Conservation (phyloP, 148 eudicot genomes). For the Vaccinium vitisidaea region DNA sequence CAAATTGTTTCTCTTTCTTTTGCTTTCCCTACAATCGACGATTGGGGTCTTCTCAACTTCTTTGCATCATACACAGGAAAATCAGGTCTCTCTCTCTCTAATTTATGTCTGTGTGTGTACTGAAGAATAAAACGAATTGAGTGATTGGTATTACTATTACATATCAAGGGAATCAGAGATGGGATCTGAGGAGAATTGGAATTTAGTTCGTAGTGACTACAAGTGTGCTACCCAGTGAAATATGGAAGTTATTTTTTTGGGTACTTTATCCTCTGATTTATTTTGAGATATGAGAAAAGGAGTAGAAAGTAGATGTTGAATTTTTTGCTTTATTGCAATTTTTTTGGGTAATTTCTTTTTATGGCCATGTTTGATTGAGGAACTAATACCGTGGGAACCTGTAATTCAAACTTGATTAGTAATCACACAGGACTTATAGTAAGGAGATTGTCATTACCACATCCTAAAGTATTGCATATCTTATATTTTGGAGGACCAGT, state of each 20-base stretch:
- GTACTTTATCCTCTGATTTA: neutral
- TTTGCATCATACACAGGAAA: neutral
- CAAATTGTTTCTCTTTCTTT: neutral
- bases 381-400: neutral
- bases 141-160: neutral
- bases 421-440: neutral
- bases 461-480: neutral
- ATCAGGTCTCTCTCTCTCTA: neutral
- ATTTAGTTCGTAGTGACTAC: neutral
- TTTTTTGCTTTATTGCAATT: neutral
- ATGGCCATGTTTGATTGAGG: neutral
- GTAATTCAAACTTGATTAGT: neutral
- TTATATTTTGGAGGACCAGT: neutral
- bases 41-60: conserved; percentile 5
- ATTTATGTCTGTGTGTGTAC: neutral
- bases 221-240: neutral
- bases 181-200: neutral
- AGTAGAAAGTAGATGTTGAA: neutral
- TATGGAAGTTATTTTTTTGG: neutral
- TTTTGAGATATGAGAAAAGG: neutral
- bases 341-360: neutral
- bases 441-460: neutral
- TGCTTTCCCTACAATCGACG: conserved; percentile 6
- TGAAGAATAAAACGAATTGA: neutral
- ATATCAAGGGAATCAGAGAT: neutral